Base-by-base conservation (phyloP, 805 yeast species). In the Sugiyamaella mastotermitis region DNA sequence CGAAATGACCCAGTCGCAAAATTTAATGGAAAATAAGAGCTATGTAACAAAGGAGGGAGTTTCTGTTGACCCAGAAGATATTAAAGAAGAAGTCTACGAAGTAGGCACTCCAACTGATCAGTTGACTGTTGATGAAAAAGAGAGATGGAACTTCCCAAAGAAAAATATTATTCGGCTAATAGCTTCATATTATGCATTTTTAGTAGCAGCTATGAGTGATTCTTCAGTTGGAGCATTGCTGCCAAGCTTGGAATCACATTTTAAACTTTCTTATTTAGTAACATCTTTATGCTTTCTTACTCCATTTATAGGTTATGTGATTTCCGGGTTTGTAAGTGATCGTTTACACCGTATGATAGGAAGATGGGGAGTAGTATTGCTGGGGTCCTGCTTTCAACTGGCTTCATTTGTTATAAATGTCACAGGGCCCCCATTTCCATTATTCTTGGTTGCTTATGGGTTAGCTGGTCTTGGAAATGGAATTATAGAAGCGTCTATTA, bases 191-290 rank as follows among this genome's bases (percentile, higher is more conserved):
- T 48, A 35, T 24, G 47, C 50, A 7, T 71, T 76, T 49, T 51
- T 66, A 1, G 50, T 74, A 1, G 55, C 73, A 40, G 86, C 85
- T 0, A 52, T 78, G 21, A 65, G 69, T 6, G 85, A 79, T 47
- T 80, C 78, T 52, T 64, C 80, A 0, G 55, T 76, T 13, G 85
- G 85, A 0, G 68, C 83, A 0, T 51, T 78, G 28, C 61, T 79
- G 41, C 81, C 82, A 1, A 60, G 66, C 28, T 45, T 78, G 13
- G 68, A 74, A 37, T 53, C 52, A 4, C 57, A 71, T 33, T 79
- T 76, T 51, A 17, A 58, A 1, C 64, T 76, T 3, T 60, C 69
- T 45, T 74, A 80, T 47, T 55, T 71, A 1, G 58, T 62, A 26
- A 58, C 73, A 2, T 69, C 81, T 2, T 50, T 66, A 23, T 50